Evolutionary conservation across 23 red algal genomes (phyloP).

Genomic region (Gracilaria domingensis): DNA sequence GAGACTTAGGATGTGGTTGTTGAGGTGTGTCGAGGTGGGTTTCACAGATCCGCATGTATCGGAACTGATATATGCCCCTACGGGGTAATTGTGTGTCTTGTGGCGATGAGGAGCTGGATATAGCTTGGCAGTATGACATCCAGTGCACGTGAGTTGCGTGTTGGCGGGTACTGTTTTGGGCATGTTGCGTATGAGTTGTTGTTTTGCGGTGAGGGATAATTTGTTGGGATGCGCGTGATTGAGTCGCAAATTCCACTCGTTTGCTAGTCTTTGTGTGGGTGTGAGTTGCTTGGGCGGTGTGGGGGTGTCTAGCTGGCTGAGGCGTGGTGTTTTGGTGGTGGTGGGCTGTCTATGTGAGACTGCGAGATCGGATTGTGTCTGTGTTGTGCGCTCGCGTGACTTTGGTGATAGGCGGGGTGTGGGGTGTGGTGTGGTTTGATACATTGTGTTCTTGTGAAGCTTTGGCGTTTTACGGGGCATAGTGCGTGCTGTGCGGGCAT

Average conservation of each 20-base stretch:
- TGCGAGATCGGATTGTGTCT: too few species aligned
- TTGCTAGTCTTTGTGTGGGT: too few species aligned
- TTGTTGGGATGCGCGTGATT: neutral
- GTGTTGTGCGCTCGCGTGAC: too few species aligned
- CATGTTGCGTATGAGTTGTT: slow-evolving; percentile 10
- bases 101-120: neutral
- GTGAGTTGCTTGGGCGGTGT: too few species aligned
- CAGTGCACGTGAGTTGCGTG: neutral
- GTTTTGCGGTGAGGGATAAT: slow-evolving; percentile 7
- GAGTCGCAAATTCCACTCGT: neutral
- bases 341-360: too few species aligned
- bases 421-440: too few species aligned
- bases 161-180: neutral
- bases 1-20: neutral
- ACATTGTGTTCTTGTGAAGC: too few species aligned
- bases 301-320: too few species aligned
- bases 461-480: too few species aligned
- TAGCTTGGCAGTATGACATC: neutral
- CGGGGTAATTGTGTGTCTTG: neutral
- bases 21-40: neutral
- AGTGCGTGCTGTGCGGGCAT: too few species aligned
- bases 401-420: too few species aligned
- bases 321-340: too few species aligned
- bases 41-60: slow-evolving; percentile 5
- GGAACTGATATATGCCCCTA: slow-evolving; percentile 32